Conservation (phyloP, 2,329 filamentous ascomycete species). For the Pochonia chlamydosporia region DNA sequence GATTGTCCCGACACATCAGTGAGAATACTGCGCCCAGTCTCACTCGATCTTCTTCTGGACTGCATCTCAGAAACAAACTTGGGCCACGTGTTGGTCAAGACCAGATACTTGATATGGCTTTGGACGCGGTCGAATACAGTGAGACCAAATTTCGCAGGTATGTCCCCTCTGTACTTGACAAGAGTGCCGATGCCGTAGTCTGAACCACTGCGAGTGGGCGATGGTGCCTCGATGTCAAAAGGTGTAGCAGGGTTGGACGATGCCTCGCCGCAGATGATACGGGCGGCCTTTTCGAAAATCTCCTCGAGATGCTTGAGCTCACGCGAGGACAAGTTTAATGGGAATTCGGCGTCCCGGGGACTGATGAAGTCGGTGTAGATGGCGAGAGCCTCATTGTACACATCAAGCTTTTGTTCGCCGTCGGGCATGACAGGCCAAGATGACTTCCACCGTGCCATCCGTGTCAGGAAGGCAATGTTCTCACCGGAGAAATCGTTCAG, state of each 20-base stretch:
- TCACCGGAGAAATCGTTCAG: constrained; percentile 63
- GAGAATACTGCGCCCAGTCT: constrained; percentile 5
- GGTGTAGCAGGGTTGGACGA: constrained; percentile 28
- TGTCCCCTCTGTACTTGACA: constrained; percentile 29
- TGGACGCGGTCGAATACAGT: constrained; percentile 53
- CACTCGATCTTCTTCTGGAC: constrained; percentile 8
- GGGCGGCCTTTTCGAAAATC: constrained; percentile 47
- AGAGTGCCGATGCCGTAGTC: background rate
- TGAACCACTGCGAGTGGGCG: background rate
- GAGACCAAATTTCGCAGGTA: constrained; percentile 41
- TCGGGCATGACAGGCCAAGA: constrained; percentile 12
- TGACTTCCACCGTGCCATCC: constrained; percentile 47
- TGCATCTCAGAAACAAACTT: constrained; percentile 37
- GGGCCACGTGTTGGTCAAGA: constrained; percentile 63
- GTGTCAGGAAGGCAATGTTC: constrained; percentile 60
- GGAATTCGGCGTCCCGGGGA: constrained; percentile 53
- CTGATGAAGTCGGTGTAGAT: constrained; percentile 59
- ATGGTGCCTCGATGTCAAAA: constrained; percentile 22
- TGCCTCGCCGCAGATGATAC: constrained; percentile 32
- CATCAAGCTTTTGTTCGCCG: constrained; percentile 23
- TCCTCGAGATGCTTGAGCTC: constrained; percentile 44
- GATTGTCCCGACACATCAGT: constrained; percentile 1
- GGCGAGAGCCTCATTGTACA: constrained; percentile 52
- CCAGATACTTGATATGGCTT: constrained; percentile 56
- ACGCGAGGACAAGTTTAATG: constrained; percentile 54